These are phyloP conservation scores for Lepiota brunneoincarnata DNA, from an alignment of 768 basidiomycete species.

Conservation along the genomic window DNA sequence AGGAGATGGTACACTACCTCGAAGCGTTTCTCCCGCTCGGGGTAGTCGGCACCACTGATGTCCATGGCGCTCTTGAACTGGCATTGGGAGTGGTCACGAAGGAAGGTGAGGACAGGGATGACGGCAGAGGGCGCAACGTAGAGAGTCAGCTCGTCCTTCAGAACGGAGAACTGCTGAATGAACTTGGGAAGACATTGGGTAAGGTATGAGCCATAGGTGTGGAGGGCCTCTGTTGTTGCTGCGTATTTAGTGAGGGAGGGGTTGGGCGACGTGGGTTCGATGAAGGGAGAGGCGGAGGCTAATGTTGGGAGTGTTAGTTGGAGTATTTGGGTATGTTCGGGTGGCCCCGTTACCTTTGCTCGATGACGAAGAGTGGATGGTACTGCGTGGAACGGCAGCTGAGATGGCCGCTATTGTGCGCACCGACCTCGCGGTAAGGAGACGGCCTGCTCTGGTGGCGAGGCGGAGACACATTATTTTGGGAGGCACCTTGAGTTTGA, in stretches of 20 bases:
- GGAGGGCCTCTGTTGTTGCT: conserved; percentile 73
- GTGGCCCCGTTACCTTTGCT: conserved; percentile 41
- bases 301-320: conserved; percentile 6
- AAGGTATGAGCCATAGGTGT: conserved; percentile 92
- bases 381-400: conserved; percentile 18
- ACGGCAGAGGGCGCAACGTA: conserved; percentile 83
- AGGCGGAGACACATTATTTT: conserved; percentile 36
- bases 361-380: conserved; percentile 45
- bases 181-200: conserved; percentile 93
- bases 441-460: conserved; percentile 40
- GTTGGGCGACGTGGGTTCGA: conserved; percentile 87
- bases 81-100: conserved; percentile 93
- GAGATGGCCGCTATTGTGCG: conserved; percentile 27
- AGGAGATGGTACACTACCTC: conserved; percentile 97
- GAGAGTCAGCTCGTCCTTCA: conserved; percentile 92
- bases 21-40: conserved; percentile 89
- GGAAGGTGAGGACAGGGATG: conserved; percentile 84
- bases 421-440: conserved; percentile 37
- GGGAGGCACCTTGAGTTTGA: conserved; percentile 17
- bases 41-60: conserved; percentile 94
- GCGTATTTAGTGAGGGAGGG: conserved; percentile 72
- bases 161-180: conserved; percentile 96
- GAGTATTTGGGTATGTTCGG: conserved; percentile 10
- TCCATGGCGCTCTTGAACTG: conserved; percentile 94
- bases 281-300: conserved; percentile 79